Conservation (phyloP, 2,329 filamentous ascomycete genomes). For the Penicillium sp. region DNA sequence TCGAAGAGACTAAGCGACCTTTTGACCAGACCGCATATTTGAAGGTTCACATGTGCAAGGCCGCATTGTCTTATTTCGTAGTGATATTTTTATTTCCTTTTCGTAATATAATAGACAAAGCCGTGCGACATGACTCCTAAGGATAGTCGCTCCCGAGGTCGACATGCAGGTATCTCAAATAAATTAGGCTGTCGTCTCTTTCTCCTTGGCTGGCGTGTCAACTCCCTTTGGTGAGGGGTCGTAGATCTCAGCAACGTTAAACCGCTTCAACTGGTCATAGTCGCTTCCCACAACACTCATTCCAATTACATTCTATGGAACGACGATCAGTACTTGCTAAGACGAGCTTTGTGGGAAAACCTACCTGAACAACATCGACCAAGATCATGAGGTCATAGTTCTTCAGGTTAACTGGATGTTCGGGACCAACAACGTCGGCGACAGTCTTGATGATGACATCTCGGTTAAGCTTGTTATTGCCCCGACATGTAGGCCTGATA, state of each 20-base stretch:
- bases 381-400: constrained; percentile 62
- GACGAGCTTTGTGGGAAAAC: constrained; percentile 17
- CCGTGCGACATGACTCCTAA: too few relatives aligned
- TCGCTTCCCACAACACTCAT: constrained; percentile 63
- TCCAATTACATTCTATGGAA: constrained; percentile 59
- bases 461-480: constrained; percentile 58
- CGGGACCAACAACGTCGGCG: constrained; percentile 57
- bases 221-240: constrained; percentile 44
- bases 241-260: constrained; percentile 64
- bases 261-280: constrained; percentile 63
- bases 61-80: too few relatives aligned
- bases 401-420: constrained; percentile 62
- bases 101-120: too few relatives aligned
- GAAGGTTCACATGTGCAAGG: too few relatives aligned
- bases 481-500: constrained; percentile 62
- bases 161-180: neutral
- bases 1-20: too few relatives aligned
- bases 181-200: neutral
- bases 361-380: constrained; percentile 63
- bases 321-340: constrained; percentile 14
- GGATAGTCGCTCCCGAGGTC: too few relatives aligned
- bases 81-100: too few relatives aligned
- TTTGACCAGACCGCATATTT: too few relatives aligned
- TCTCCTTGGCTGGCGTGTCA: neutral
- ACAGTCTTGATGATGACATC: constrained; percentile 62